phyloP scores from a whole-genome alignment of 2,329 filamentous ascomycete species.

The Exutisphaerella laricina region DNA sequence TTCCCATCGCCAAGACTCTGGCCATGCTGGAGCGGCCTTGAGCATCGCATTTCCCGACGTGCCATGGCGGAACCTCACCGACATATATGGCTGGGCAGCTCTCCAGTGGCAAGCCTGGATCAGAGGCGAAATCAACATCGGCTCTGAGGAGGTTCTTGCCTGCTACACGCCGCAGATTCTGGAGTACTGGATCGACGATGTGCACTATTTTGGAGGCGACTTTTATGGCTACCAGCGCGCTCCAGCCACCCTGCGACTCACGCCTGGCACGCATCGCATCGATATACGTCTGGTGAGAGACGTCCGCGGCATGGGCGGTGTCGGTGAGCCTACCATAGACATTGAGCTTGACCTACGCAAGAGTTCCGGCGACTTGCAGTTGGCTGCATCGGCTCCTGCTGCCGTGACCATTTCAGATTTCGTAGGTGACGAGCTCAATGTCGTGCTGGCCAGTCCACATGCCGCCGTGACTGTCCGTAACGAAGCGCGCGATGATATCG shows the following conservation, averaged over 20 bases:
- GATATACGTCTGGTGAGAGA: conserved; percentile 52
- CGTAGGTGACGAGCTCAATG: conserved; percentile 34
- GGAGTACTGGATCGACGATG: conserved; percentile 50
- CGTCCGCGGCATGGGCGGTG: conserved; percentile 52
- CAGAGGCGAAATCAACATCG: conserved; percentile 44
- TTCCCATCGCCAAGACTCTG: conserved; percentile 9
- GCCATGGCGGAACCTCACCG: conserved; percentile 50
- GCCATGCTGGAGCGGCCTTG: conserved; percentile 35
- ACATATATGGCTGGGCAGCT: conserved; percentile 55
- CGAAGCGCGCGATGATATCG: conserved; percentile 22
- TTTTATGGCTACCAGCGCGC: conserved; percentile 49
- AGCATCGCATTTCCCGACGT: conserved; percentile 45
- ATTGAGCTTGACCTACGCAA: conserved; percentile 36
- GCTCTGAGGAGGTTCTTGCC: conserved; percentile 32
- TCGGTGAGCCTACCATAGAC: conserved; percentile 43
- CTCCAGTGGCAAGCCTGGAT: conserved; percentile 56
- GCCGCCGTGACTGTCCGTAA: conserved; percentile 50
- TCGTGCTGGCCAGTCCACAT: conserved; percentile 42
- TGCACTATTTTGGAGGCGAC: conserved; percentile 53
- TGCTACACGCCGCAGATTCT: conserved; percentile 47
- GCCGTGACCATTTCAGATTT: conserved; percentile 47
- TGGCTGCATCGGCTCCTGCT: conserved; percentile 12
- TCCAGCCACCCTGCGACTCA: conserved; percentile 46
- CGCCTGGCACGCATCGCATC: conserved; percentile 47
- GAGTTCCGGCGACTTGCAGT: conserved; percentile 26